A percentile compares a stretch with the other conserved stretches of the same genome.
phyloP scores from a whole-genome alignment of 2,329 filamentous ascomycete genomes.

The Torrubiella hemipterigena region DNA sequence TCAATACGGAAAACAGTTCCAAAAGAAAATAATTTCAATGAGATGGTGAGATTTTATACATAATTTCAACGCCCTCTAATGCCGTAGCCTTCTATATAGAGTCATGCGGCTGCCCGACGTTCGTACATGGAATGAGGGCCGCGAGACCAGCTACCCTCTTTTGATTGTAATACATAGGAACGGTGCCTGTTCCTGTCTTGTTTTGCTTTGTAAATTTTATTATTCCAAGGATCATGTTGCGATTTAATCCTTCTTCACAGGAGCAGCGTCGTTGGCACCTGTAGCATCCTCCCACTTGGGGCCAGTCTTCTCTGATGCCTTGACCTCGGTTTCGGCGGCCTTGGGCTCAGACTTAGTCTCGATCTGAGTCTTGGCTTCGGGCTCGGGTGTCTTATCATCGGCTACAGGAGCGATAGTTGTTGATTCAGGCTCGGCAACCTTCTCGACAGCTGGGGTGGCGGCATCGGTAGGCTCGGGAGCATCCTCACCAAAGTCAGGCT shows the following conservation, averaged over 20 bases:
- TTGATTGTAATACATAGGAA: neutral
- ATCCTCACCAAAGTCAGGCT: slow-evolving; percentile 9
- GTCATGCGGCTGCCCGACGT: neutral
- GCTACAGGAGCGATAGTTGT: neutral
- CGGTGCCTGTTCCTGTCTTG: neutral
- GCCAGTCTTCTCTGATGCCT: slow-evolving; percentile 5
- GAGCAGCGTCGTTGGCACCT: slow-evolving; percentile 13
- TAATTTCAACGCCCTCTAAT: neutral
- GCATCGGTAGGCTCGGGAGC: neutral
- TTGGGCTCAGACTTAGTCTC: slow-evolving; percentile 1
- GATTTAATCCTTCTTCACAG: slow-evolving; percentile 8
- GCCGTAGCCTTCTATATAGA: neutral
- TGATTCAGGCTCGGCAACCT: neutral
- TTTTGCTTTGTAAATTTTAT: neutral
- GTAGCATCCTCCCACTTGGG: slow-evolving; percentile 17
- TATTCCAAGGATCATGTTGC: neutral
- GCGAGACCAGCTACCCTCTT: neutral
- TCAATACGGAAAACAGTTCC: neutral
- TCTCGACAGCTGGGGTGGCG: neutral
- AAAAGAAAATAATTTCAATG: too few species aligned
- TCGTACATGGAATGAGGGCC: neutral
- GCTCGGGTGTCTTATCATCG: neutral
- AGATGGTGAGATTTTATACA: too few species aligned
- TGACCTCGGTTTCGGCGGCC: slow-evolving; percentile 4
- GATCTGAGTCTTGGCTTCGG: neutral